These are phyloP conservation scores for Heterobasidion irregulare DNA, from an alignment of 1,284 basidiomycete species.

Conservation along the genomic window DNA sequence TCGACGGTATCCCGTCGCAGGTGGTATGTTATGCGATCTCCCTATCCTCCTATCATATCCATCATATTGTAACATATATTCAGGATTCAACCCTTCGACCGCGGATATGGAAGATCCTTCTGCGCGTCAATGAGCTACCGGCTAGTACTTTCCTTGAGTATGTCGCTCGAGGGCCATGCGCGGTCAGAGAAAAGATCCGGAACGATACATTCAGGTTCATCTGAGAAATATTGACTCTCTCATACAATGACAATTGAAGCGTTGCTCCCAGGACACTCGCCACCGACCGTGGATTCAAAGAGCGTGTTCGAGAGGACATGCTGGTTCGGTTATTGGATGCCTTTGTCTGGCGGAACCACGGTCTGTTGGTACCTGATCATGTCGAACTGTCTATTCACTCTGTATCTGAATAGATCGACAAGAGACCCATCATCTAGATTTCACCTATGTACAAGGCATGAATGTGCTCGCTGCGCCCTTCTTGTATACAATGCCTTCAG, in stretches of 20 bases:
- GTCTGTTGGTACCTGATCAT: slow-evolving; percentile 27
- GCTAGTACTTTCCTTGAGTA: slow-evolving; percentile 75
- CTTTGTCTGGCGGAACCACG: slow-evolving; percentile 92
- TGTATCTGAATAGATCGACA: slow-evolving; percentile 45
- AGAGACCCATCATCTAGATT: slow-evolving; percentile 66
- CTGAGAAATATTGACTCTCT: too few relatives aligned
- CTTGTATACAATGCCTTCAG: slow-evolving; percentile 91
- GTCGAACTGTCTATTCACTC: not conserved
- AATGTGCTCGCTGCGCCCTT: slow-evolving; percentile 97
- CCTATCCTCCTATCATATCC: not conserved
- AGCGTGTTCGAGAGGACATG: slow-evolving; percentile 92
- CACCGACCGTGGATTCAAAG: slow-evolving; percentile 92
- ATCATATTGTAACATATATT: not conserved
- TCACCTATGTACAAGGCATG: slow-evolving; percentile 97
- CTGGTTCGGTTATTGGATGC: slow-evolving; percentile 92
- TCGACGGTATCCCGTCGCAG: slow-evolving; percentile 78
- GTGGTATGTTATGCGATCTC: slow-evolving; percentile 29
- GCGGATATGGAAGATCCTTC: slow-evolving; percentile 87
- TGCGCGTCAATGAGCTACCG: slow-evolving; percentile 72
- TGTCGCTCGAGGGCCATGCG: slow-evolving; percentile 77
- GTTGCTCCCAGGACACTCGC: slow-evolving; percentile 70
- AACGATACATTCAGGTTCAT: slow-evolving; percentile 72
- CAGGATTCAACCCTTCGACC: slow-evolving; percentile 73
- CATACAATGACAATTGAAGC: slow-evolving; percentile 14
- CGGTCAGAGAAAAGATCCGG: slow-evolving; percentile 84